Evolutionary conservation across 75 land plant species (phyloP), one percentile per base, ranked within the genome.

Genomic region (Adiantum capillusveneris): DNA sequence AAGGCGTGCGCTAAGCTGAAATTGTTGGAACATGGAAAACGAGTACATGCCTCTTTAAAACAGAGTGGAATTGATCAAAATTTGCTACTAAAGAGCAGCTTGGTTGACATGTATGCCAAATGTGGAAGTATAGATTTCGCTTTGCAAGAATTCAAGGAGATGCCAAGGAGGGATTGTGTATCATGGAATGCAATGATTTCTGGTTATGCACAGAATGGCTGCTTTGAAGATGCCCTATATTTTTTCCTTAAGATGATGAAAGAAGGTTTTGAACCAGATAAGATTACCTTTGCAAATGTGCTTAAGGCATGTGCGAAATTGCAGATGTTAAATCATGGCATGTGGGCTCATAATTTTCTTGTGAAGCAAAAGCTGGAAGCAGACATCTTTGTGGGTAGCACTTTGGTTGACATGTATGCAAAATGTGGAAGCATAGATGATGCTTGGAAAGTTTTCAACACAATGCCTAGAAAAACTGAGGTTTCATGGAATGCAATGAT

Each of bases 41-140:
- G 79, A 44, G 69, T 85, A 16, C 88, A 85, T 79, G 79, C 71
- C 26, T 79, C 69, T 67, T 72, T 84, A 17, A 70, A 69, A 12
- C 59, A 71, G 54, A 67, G 68, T 37, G 51, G 18, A 14, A 17
- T 79, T 3, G 65, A 41, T 31, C 58, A 62, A 6, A 73, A 81
- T 65, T 45, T 79, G 24, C 67, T 67, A 1, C 70, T 81, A 6
- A 75, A 78, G 22, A 85, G 85, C 64, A 81, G 85, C 42, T 62
- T 85, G 28, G 80, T 82, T 44, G 86, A 82, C 59, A 82, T 85
- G 85, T 85, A 85, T 69, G 77, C 85, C 16, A 85, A 85, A 68
- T 82, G 85, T 58, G 89, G 85, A 0, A 73, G 77, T 59, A 53
- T 79, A 63, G 31, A 50, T 39, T 31, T 57, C 28, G 57, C 85